phyloP scores from a whole-genome alignment of 768 basidiomycete species.

The Termitomyces sp. region DNA sequence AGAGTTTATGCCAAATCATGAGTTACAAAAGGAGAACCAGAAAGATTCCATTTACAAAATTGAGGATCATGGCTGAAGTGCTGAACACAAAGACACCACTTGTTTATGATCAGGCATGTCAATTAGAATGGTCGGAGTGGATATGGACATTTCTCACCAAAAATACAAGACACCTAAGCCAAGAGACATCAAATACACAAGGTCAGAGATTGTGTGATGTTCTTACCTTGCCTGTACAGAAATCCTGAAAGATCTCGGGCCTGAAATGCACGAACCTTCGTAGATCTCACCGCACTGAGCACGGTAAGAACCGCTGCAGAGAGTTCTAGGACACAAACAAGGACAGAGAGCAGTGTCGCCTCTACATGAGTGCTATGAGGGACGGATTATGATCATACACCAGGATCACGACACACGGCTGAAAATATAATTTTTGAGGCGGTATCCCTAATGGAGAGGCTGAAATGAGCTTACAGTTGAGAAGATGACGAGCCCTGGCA shows the following conservation, averaged over 20 bases:
- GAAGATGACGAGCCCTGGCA: constrained; percentile 12
- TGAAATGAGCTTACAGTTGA: constrained; percentile 4
- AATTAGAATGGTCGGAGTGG: not conserved
- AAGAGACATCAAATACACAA: not conserved
- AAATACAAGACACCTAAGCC: constrained; percentile 11
- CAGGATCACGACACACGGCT: constrained; percentile 4
- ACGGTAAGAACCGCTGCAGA: constrained; percentile 11
- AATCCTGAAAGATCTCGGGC: constrained; percentile 1
- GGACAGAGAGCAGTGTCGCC: constrained; percentile 12
- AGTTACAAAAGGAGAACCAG: too few species aligned
- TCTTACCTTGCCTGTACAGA: constrained; percentile 10
- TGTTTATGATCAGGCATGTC: not conserved
- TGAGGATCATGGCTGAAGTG: constrained; percentile 1
- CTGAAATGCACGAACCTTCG: not conserved
- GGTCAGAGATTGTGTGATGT: not conserved
- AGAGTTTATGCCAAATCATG: not conserved
- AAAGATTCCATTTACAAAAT: not conserved
- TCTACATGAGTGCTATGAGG: not conserved
- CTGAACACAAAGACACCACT: constrained; percentile 4
- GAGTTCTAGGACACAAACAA: constrained; percentile 10
- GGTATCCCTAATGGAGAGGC: not conserved
- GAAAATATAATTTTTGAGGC: not conserved
- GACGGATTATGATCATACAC: not conserved
- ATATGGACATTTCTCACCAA: not conserved
- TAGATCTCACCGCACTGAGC: constrained; percentile 1